These are phyloP conservation scores for Delonix regia DNA, from an alignment of 306 rosid genomes.

Conservation along the genomic window DNA sequence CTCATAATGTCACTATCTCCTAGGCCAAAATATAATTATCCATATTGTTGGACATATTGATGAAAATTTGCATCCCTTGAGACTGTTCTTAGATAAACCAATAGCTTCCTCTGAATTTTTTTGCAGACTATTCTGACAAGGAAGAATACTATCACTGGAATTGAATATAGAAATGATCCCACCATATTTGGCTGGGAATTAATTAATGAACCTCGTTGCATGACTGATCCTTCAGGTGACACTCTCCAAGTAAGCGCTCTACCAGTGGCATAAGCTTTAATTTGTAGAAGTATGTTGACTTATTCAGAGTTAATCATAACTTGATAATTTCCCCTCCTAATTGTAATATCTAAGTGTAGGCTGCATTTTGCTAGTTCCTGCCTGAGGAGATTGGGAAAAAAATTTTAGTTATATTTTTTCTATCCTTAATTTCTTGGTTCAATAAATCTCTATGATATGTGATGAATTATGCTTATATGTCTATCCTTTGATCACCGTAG, in stretches of 20 bases:
- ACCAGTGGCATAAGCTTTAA: constrained; percentile 4
- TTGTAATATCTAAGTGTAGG: background rate
- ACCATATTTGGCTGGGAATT: constrained; percentile 94
- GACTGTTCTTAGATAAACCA: constrained; percentile 30
- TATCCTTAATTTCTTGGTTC: constrained; percentile 17
- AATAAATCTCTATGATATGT: constrained; percentile 4
- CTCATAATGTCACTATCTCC: background rate
- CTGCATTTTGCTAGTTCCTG: background rate
- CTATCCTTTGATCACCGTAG: background rate
- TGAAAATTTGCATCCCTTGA: constrained; percentile 13
- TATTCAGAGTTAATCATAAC: background rate
- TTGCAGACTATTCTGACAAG: constrained; percentile 83
- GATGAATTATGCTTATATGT: background rate
- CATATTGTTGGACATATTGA: constrained; percentile 4
- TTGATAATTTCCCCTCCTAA: background rate
- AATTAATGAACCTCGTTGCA: constrained; percentile 96
- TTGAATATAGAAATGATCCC: constrained; percentile 91
- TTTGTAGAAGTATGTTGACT: constrained; percentile 2
- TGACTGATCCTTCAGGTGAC: constrained; percentile 92
- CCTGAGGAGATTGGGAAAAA: background rate
- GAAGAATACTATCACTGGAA: constrained; percentile 86
- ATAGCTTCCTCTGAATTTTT: constrained; percentile 31
- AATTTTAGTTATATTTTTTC: no score
- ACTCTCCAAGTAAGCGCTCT: constrained; percentile 86
- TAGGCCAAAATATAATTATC: background rate